Evolutionary conservation across 805 yeast genomes (phyloP), one percentile per base, ranked within the genome.

Genomic region (Schizosaccharomyces osmophilus): DNA sequence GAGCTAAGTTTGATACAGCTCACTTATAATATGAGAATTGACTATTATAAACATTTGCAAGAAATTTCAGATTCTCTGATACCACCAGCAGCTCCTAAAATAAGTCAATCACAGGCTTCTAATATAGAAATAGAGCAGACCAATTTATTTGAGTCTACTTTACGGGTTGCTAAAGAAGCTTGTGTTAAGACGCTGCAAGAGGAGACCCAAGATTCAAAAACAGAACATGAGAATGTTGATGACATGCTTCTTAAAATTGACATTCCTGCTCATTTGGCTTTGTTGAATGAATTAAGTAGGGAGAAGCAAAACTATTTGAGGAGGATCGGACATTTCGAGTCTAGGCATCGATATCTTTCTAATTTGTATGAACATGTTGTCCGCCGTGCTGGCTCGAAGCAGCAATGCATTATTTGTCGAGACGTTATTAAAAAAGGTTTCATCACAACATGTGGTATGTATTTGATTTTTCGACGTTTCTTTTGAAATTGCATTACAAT

Each of bases 11-110:
- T 78, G 24, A 73, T 74, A 55, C 81, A 87, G 64, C 77, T 78
- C 41, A 77, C 85, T 0, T 90, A 82, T 72, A 93, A 90, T 70
- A 73, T 82, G n/a, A 80, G 90, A 61, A 78, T 90, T 48, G 84
- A 79, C 55, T 93, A 89, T 70, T 93, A 83, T 73, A 81, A 82
- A 66, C 89, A 87, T 64, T 76, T 93, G 39, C 98, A 93, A 70
- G 83, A 77, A 61, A 77, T 89, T 29, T 87, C 97, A 0, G 97
- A 93, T 71, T 82, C 82, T 54, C 89, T 90, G 43, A 45, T 45
- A 24, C 51, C 51, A 11, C 51, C 51, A 6, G 13, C 51, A n/a
- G 51, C 26, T 3, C 26, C 51, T 19, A 45, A 45, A 6, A 17
- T 45, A n/a, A 45, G 51, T 45, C 13, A 19, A n/a, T 19, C 22